Percentiles rank a stretch among this genome's conserved stretches.
Evolutionary conservation across 306 rosid genomes (phyloP).

Genomic region (Acacia melanoxylon): DNA sequence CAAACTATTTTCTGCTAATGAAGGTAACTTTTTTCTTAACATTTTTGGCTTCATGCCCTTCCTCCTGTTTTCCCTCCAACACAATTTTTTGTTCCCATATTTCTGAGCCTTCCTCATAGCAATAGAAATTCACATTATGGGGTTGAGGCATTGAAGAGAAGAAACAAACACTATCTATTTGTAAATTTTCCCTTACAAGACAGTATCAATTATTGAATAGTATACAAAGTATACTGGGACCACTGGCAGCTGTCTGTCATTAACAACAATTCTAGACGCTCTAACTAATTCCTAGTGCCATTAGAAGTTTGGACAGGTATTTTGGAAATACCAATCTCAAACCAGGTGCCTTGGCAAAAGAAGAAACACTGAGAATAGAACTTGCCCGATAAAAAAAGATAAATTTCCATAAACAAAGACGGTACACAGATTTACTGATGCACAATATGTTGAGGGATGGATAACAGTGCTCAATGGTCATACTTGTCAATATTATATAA

Average conservation of each 20-base stretch:
- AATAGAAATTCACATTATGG: not conserved
- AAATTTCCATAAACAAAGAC: not conserved
- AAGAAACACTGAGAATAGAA: not conserved
- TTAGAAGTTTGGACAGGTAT: slow-evolving; percentile 6
- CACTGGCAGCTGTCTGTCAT: not conserved
- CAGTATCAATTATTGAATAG: not conserved
- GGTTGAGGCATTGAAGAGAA: not conserved
- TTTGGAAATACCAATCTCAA: not conserved
- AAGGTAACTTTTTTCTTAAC: not conserved
- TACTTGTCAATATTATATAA: not conserved
- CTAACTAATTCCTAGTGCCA: not conserved
- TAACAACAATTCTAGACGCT: not conserved
- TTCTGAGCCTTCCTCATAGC: slow-evolving; percentile 5
- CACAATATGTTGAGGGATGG: not conserved
- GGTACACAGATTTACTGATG: not conserved
- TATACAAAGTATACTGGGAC: not conserved
- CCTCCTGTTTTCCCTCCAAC: not conserved
- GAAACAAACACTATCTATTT: not conserved
- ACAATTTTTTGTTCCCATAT: not conserved
- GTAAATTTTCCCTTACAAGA: not conserved
- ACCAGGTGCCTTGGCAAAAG: slow-evolving; percentile 1
- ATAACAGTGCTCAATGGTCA: not conserved
- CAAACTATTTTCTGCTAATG: not conserved
- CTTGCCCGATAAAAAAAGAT: not conserved
- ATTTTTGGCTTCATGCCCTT: not conserved